Conservation (phyloP, 2,329 filamentous ascomycete genomes). For the Penicillium hesseltinei region DNA sequence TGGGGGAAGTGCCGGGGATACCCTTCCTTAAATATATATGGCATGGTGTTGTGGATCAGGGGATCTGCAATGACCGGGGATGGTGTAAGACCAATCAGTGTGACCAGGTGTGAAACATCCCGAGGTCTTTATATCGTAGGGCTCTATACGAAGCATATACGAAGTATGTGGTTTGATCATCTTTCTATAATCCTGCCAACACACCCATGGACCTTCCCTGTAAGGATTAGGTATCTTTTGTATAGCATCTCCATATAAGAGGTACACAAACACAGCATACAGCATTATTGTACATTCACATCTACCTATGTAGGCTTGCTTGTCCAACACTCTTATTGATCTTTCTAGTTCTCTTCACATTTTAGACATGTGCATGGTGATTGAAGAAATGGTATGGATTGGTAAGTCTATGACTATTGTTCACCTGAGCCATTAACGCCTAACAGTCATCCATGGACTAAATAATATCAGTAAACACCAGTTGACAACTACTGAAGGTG, state of each 20-base stretch:
- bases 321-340: not conserved
- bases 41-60: constrained; percentile 5
- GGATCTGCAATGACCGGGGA: no score
- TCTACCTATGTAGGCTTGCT: not conserved
- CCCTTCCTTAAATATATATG: not conserved
- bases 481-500: not conserved
- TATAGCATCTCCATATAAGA: not conserved
- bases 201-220: no score
- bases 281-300: not conserved
- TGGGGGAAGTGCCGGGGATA: not conserved
- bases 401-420: no score
- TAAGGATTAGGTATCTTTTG: not conserved
- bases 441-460: no score
- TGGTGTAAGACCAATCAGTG: not conserved
- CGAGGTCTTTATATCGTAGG: not conserved
- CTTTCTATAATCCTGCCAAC: no score
- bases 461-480: no score
- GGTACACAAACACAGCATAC: not conserved
- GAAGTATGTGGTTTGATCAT: no score
- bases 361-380: not conserved
- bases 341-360: not conserved
- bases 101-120: not conserved
- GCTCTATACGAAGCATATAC: not conserved
- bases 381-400: no score
- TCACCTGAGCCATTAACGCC: no score